A percentile compares a stretch with the other conserved stretches of the same genome.
phyloP scores from a whole-genome alignment of 1,139 yeast species.

The Ogataea hybrid region DNA sequence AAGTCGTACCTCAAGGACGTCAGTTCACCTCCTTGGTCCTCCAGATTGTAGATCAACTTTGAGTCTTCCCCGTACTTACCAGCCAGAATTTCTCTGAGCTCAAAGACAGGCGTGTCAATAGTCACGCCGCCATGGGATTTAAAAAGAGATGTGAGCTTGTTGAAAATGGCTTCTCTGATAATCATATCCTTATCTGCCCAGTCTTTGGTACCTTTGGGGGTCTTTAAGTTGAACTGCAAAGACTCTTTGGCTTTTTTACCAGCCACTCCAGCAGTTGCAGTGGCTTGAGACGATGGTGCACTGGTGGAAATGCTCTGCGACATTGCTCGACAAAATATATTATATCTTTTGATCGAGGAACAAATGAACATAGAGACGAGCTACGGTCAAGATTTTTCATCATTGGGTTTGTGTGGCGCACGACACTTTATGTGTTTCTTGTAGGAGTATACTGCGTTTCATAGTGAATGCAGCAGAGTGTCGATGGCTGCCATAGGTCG shows the following conservation, averaged over 20 bases:
- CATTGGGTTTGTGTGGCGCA: conserved; percentile 5
- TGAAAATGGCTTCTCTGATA: conserved; percentile 82
- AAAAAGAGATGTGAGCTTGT: conserved; percentile 67
- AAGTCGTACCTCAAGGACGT: conserved; percentile 93
- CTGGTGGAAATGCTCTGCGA: conserved; percentile 11
- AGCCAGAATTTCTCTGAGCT: conserved; percentile 87
- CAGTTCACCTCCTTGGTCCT: conserved; percentile 98
- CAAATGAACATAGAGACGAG: conserved; percentile 7
- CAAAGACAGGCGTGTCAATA: conserved; percentile 97
- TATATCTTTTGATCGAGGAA: conserved; percentile 11
- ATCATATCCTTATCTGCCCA: conserved; percentile 99
- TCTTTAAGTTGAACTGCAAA: conserved; percentile 63
- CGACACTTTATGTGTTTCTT: neutral
- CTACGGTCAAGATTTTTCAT: conserved; percentile 4
- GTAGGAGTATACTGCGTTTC: neutral
- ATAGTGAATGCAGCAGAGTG: no score
- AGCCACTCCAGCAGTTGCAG: conserved; percentile 5
- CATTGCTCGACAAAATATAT: conserved; percentile 9
- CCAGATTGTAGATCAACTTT: conserved; percentile 88
- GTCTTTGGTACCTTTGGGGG: conserved; percentile 97
- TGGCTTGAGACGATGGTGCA: conserved; percentile 6
- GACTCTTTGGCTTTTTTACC: conserved; percentile 21
- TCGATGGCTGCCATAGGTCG: no score
- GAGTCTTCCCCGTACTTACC: conserved; percentile 99
- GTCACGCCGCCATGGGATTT: conserved; percentile 98